These are phyloP conservation scores for Podospora pseudoanserina DNA, from an alignment of 495 filamentous ascomycete genomes.

Conservation along the genomic window DNA sequence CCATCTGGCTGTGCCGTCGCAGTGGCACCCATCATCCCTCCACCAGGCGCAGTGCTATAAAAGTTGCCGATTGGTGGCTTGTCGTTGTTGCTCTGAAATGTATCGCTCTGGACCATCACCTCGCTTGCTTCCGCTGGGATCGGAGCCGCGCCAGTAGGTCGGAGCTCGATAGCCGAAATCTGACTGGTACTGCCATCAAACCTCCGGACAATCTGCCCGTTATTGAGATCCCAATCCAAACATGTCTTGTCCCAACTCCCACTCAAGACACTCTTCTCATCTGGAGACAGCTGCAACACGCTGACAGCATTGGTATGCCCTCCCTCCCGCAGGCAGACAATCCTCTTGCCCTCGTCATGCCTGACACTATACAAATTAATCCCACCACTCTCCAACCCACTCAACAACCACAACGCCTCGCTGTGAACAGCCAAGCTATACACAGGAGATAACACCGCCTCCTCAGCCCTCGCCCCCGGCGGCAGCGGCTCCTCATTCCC, in stretches of 20 bases:
- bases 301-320: conserved; percentile 92
- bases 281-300: conserved; percentile 72
- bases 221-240: conserved; percentile 93
- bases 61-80: conserved; percentile 49
- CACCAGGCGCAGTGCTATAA: conserved; percentile 35
- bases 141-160: conserved; percentile 70
- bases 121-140: conserved; percentile 70
- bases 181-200: conserved; percentile 78
- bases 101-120: conserved; percentile 55
- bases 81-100: conserved; percentile 54
- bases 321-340: conserved; percentile 60
- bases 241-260: conserved; percentile 96
- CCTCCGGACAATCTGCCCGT: conserved; percentile 66
- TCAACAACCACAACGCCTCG: conserved; percentile 84
- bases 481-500: conserved; percentile 67
- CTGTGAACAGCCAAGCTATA: conserved; percentile 91
- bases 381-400: conserved; percentile 81
- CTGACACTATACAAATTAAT: conserved; percentile 95
- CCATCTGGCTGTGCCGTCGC: neutral
- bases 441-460: conserved; percentile 69
- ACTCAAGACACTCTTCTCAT: conserved; percentile 84
- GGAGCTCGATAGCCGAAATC: conserved; percentile 80
- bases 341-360: conserved; percentile 89
- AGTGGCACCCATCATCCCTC: neutral
- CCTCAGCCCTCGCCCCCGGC: conserved; percentile 46